Evolutionary conservation across 1,284 basidiomycete species (phyloP).

Genomic region (Stereum hirsutum): DNA sequence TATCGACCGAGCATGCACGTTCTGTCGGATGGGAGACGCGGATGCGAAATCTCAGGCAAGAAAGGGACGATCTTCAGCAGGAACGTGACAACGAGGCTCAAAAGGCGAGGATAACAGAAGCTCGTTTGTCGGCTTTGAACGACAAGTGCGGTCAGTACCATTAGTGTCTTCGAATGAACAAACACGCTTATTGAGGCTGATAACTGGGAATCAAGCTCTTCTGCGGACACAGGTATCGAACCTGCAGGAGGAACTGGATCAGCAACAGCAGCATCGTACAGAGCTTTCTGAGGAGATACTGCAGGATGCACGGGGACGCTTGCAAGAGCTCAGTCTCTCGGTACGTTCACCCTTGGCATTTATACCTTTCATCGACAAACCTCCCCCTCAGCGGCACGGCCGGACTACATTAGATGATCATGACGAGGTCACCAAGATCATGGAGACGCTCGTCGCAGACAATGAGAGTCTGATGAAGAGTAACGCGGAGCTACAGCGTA

Average conservation of each 20-base stretch:
- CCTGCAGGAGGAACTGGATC: slow-evolving; percentile 56
- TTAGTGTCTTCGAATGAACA: not conserved
- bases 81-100: slow-evolving; percentile 71
- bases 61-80: slow-evolving; percentile 82
- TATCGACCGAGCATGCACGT: slow-evolving; percentile 62
- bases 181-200: not conserved
- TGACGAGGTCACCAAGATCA: slow-evolving; percentile 53
- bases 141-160: slow-evolving; percentile 39
- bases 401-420: slow-evolving; percentile 35
- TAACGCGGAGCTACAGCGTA: slow-evolving; percentile 66
- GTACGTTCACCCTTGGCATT: slow-evolving; percentile 33
- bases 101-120: slow-evolving; percentile 63
- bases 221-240: slow-evolving; percentile 63
- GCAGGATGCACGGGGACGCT: slow-evolving; percentile 57
- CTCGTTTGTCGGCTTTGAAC: slow-evolving; percentile 50
- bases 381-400: slow-evolving; percentile 28
- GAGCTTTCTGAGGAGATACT: slow-evolving; percentile 68
- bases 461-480: slow-evolving; percentile 78
- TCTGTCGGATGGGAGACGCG: slow-evolving; percentile 63
- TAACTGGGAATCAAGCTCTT: slow-evolving; percentile 39
- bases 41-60: slow-evolving; percentile 50
- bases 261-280: slow-evolving; percentile 54
- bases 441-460: slow-evolving; percentile 76
- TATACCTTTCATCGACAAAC: not conserved
- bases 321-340: slow-evolving; percentile 54